Evolutionary conservation across 2,329 filamentous ascomycete species (phyloP).

Genomic region (Berkeleyomyces basicola): DNA sequence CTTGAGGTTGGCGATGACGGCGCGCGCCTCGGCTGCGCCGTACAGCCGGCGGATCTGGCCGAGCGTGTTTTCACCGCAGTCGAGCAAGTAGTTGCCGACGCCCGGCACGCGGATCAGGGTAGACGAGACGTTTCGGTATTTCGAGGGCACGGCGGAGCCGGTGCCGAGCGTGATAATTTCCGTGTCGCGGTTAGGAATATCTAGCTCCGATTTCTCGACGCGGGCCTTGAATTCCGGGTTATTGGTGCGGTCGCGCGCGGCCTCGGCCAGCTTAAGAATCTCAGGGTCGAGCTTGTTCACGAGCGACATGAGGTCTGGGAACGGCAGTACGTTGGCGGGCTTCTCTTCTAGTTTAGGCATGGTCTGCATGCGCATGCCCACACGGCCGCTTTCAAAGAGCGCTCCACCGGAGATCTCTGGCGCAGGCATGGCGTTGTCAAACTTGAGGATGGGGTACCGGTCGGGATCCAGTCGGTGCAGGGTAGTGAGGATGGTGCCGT

Average conservation of each 20-base stretch:
- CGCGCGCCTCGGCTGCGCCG: constrained; percentile 41
- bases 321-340: constrained; percentile 29
- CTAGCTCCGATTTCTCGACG: constrained; percentile 37
- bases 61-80: constrained; percentile 82
- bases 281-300: constrained; percentile 23
- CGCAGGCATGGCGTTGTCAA: constrained; percentile 35
- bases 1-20: constrained; percentile 63
- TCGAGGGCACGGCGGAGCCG: constrained; percentile 76
- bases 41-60: constrained; percentile 71
- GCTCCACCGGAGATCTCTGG: constrained; percentile 12
- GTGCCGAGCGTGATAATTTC: constrained; percentile 83
- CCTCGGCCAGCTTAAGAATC: constrained; percentile 36
- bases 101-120: constrained; percentile 74
- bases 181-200: constrained; percentile 55
- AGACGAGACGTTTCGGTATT: constrained; percentile 87
- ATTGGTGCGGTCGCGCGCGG: constrained; percentile 27
- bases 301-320: constrained; percentile 30
- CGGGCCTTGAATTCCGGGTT: constrained; percentile 30
- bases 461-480: constrained; percentile 56
- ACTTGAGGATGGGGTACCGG: constrained; percentile 54
- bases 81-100: constrained; percentile 75
- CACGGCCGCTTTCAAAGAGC: constrained; percentile 25
- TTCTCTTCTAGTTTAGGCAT: constrained; percentile 31
- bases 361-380: constrained; percentile 30
- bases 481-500: constrained; percentile 48